A percentile compares a stretch with the other conserved stretches of the same genome.
Evolutionary conservation across 768 basidiomycete species (phyloP).

Genomic region (Trametes villosa): DNA sequence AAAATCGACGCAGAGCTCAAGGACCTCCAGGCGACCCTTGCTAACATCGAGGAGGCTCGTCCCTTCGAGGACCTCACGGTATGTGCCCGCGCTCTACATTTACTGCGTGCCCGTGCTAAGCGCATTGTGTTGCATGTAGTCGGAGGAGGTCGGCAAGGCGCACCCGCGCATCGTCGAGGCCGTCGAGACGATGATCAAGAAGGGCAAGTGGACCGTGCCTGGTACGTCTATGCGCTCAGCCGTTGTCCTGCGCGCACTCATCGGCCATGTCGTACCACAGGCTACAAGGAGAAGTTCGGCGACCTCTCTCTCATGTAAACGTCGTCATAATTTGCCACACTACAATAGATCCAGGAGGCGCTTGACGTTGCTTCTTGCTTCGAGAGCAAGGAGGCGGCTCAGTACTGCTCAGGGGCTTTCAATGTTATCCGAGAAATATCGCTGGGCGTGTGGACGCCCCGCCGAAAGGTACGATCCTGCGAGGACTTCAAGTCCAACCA

Average conservation of each 20-base stretch:
- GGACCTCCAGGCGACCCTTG: conserved; percentile 89
- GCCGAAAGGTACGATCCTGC: no score
- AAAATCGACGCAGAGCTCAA: conserved; percentile 92
- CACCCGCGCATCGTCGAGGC: conserved; percentile 91
- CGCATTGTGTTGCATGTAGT: conserved; percentile 44
- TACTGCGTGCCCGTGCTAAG: no score
- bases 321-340: conserved; percentile 2
- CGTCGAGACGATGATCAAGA: conserved; percentile 93
- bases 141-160: conserved; percentile 87
- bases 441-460: no score
- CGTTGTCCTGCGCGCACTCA: conserved; percentile 4
- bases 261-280: conserved; percentile 38
- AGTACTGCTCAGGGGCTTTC: not conserved
- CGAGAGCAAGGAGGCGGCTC: not conserved
- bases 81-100: conserved; percentile 34
- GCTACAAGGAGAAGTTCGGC: conserved; percentile 96
- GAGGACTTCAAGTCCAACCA: no score
- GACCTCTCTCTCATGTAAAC: conserved; percentile 89
- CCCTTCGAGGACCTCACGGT: conserved; percentile 98
- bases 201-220: conserved; percentile 98
- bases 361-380: conserved; percentile 19
- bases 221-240: conserved; percentile 50
- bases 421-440: no score
- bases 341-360: conserved; percentile 24
- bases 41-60: conserved; percentile 96